These are phyloP conservation scores for Collybia mongolica DNA, from an alignment of 768 basidiomycete species.

Conservation along the genomic window DNA sequence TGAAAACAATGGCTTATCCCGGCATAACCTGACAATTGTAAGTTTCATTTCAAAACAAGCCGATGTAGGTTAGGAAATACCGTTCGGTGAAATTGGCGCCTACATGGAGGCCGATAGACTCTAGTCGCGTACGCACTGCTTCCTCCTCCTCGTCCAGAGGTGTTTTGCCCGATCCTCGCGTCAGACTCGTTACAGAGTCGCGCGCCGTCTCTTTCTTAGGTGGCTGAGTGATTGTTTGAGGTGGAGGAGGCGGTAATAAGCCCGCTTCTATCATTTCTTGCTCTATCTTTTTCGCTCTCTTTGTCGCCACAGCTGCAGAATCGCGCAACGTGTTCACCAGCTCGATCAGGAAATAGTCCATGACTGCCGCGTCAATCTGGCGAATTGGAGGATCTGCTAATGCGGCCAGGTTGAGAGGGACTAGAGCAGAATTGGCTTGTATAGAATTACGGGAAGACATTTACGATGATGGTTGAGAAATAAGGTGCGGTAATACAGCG, in stretches of 20 bases:
- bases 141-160: constrained; percentile 70
- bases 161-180: constrained; percentile 30
- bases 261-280: constrained; percentile 80
- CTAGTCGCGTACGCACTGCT: constrained; percentile 64
- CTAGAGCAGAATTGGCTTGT: constrained; percentile 24
- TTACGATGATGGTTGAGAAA: not conserved
- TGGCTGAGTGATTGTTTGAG: constrained; percentile 35
- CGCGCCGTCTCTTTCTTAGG: constrained; percentile 42
- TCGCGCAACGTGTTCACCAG: constrained; percentile 70
- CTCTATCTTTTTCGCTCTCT: constrained; percentile 67
- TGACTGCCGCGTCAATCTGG: constrained; percentile 63
- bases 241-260: constrained; percentile 53
- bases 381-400: constrained; percentile 65
- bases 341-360: constrained; percentile 89
- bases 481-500: not conserved
- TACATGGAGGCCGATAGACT: constrained; percentile 83
- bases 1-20: constrained; percentile 69
- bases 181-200: constrained; percentile 43
- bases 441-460: constrained; percentile 34
- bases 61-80: constrained; percentile 37
- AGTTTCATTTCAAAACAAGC: not conserved
- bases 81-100: constrained; percentile 85
- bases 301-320: constrained; percentile 71
- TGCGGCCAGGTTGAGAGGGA: constrained; percentile 36
- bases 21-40: constrained; percentile 56